A percentile compares a stretch with the other conserved stretches of the same genome.
phyloP scores from a whole-genome alignment of 106 monocot species.

The Dioscorea zingiberensis region DNA sequence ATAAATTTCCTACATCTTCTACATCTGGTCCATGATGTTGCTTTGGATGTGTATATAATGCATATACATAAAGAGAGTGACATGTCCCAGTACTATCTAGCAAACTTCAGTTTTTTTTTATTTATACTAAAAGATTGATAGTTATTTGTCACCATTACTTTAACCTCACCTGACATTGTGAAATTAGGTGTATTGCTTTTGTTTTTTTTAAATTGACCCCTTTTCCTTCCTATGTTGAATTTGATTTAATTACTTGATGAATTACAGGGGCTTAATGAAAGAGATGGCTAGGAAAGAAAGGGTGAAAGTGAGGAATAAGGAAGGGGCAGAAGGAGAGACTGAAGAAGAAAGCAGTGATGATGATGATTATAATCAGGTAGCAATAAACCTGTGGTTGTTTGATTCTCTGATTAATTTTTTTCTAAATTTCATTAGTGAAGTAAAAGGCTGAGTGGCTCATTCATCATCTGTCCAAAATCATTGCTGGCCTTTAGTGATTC shows the following conservation, averaged over 20 bases:
- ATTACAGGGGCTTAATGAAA: constrained; percentile 31
- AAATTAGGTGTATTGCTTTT: not conserved
- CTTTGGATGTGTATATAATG: not conserved
- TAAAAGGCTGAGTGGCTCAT: constrained; percentile 1
- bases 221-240: not conserved
- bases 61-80: not conserved
- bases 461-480: too few relatives aligned
- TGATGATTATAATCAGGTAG: too few relatives aligned
- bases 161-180: not conserved
- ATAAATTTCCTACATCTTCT: too few relatives aligned
- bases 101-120: too few relatives aligned
- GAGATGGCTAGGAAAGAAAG: constrained; percentile 18
- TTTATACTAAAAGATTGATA: too few relatives aligned
- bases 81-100: not conserved
- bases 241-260: not conserved
- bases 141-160: too few relatives aligned
- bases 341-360: constrained; percentile 37
- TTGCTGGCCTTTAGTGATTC: not conserved
- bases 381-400: too few relatives aligned
- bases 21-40: not conserved
- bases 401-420: too few relatives aligned
- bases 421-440: too few relatives aligned
- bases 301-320: constrained; percentile 26
- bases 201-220: too few relatives aligned
- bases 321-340: constrained; percentile 19